Base-by-base conservation (phyloP, 345 rosid genomes). In the Aquilaria sinensis region DNA sequence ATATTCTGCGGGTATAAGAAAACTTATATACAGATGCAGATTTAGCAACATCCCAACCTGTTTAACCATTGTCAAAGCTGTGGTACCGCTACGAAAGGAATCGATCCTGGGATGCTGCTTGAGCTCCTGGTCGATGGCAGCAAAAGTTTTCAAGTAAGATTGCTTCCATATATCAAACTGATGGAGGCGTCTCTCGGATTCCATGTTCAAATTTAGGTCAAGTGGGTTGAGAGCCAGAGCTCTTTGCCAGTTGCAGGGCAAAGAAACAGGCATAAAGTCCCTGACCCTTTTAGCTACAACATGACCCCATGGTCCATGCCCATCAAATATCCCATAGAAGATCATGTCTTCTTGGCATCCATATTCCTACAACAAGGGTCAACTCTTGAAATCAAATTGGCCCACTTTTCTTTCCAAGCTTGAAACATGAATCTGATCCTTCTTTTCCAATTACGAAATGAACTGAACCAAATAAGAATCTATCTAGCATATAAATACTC, bases 231-330 rank as follows among this genome's bases (percentile, higher is more conserved):
- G 53, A 31, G 84, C 66, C 48, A 87, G 66, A 71, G 79, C 57
- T 68, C 80, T 76, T 65, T 89, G 97, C 98, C 97, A 87, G 56
- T 75, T 79, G 74, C 94, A 90, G 3, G 87, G 81, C 77, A 89
- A 68, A 52, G 89, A 72, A 70, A 77, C 58, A 7, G 92, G 90
- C 59, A 87, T 72, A 12, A 78, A 69, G 49, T 73, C 72, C 68
- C 82, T 75, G 2, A 84, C 87, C 65, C 69, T 81, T 77, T 83
- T 89, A 59, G 97, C 71, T 49, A 89, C 72, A 31, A 79, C 56
- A 75, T 93, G 96, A 29, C 93, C 98, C 98, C 98, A 89, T 53
- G 93, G 85, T 41, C 98, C 98, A 65, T 93, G 98, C 32, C 98
- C 98, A 77, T 93, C 98, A 72, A 87, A 89, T 23, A 93, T 72